Conservation (phyloP, 2,329 filamentous ascomycete genomes). For the Beauveria varroae region DNA sequence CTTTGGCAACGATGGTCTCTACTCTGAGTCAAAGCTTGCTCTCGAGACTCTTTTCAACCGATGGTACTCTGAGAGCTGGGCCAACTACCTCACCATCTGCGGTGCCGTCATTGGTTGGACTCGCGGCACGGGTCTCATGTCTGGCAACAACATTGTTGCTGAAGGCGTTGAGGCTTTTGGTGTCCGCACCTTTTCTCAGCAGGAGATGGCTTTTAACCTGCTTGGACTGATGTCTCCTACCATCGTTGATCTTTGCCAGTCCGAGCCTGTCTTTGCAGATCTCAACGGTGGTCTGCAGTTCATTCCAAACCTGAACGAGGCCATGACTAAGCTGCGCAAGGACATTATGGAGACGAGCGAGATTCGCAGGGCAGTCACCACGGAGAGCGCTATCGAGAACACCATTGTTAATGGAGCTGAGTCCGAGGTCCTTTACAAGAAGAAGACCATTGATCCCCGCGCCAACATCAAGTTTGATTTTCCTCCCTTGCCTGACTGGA, state of each 20-base stretch:
- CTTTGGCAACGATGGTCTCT: conserved; percentile 94
- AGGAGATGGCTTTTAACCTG: conserved; percentile 99
- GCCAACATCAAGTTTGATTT: conserved; percentile 99
- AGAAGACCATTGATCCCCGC: conserved; percentile 84
- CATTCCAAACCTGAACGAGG: conserved; percentile 87
- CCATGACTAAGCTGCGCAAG: conserved; percentile 89
- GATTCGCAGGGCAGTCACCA: conserved; percentile 85
- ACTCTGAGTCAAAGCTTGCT: conserved; percentile 95
- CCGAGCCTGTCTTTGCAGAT: conserved; percentile 92
- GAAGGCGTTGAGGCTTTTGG: conserved; percentile 95
- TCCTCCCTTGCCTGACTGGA: conserved; percentile 84
- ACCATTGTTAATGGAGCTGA: conserved; percentile 93
- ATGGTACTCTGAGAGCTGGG: conserved; percentile 97
- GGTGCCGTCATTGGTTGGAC: conserved; percentile 99
- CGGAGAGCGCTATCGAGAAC: conserved; percentile 94
- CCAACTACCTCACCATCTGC: conserved; percentile 94
- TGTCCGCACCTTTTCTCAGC: conserved; percentile 96
- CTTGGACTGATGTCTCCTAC: conserved; percentile 91
- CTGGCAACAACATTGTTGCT: conserved; percentile 93
- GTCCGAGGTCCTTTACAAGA: conserved; percentile 89
- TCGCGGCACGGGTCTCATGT: conserved; percentile 95
- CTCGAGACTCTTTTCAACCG: conserved; percentile 97
- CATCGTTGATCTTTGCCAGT: conserved; percentile 92
- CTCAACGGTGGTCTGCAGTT: conserved; percentile 97
- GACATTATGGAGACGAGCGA: conserved; percentile 94